Base-by-base conservation (phyloP, 2,329 filamentous ascomycete genomes). In the Didymella arachidicola region DNA sequence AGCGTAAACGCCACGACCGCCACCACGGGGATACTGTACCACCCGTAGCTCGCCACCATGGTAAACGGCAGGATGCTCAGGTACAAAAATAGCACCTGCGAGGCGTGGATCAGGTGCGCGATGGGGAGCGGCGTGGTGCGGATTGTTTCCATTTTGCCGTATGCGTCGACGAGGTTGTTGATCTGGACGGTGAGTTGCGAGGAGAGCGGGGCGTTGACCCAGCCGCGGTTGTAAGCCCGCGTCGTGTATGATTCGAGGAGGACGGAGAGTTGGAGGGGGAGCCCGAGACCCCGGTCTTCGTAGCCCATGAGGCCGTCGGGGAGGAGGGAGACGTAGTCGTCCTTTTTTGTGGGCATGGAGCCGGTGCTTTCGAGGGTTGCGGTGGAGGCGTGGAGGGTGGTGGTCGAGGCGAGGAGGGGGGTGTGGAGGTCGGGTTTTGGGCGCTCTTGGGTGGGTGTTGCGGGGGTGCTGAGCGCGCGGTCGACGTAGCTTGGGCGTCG, bases 101-200 rank as follows among this genome's bases (percentile, higher is more conserved):
- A 84, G 65, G 86, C 84, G 64, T 89, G 87, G 60, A 89, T 89
- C 67, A 89, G 68, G 69, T 88, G 86, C 5, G 87, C 87, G 7
- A 89, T 83, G 1, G 87, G 87, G 19, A 89, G 82, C 0, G 86
- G 86, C 0, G 87, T 88, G n/a, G 85, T 73, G 57, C 85, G 81
- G 41, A 89, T 89, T 0, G 86, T 88, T 74, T 89, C 87, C 85
- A 89, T 87, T 53, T 76, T 80, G 2, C 86, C 86, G 70, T 87
- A 88, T 0, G 85, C 84, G 59, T 85, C 81, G 16, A 83, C 81
- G 18, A 89, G 72, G 0, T 74, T 72, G 67, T 87, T 87, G 25
- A 89, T 69, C 63, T 88, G 84, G 1, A 81, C 81, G 12, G 83
- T 83, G 78, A 89, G 80, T 58, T 86, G 81, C 43, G 80, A 81